Percentiles rank a stretch among this genome's conserved stretches.
Evolutionary conservation across 179 eudicot genomes (phyloP).

Genomic region (Silene noctiflora): DNA sequence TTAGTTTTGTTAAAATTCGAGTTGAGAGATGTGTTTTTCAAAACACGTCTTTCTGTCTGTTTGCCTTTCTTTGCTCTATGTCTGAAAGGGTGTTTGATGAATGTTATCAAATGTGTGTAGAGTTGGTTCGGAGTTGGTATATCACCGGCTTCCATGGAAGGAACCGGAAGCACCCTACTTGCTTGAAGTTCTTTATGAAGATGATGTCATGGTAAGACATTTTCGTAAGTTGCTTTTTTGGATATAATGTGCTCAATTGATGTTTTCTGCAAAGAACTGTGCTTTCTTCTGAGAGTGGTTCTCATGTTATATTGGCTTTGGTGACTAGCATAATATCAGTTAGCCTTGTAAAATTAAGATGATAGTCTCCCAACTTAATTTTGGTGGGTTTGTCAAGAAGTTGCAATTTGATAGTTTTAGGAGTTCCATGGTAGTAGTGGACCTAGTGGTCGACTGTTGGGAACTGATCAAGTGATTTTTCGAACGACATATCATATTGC

Average conservation of each 20-base stretch:
- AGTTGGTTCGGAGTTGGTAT: constrained; percentile 55
- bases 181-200: constrained; percentile 75
- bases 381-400: not conserved
- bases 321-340: not conserved
- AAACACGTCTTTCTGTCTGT: not conserved
- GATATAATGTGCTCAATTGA: not conserved
- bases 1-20: not conserved
- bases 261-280: not conserved
- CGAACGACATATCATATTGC: not conserved
- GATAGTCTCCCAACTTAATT: not conserved
- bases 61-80: not conserved
- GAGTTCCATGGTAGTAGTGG: not conserved
- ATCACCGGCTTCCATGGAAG: constrained; percentile 86
- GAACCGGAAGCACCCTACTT: constrained; percentile 86
- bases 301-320: constrained; percentile 4
- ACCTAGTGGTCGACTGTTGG: too few relatives aligned
- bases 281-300: not conserved
- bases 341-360: constrained; percentile 2
- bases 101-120: constrained; percentile 37
- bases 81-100: not conserved
- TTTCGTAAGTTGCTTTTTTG: not conserved
- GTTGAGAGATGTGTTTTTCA: not conserved
- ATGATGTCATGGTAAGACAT: constrained; percentile 67
- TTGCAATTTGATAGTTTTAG: not conserved
- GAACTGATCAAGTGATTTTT: not conserved